Conservation (phyloP, 2,329 filamentous ascomycete genomes). For the Stagonosporopsis tanaceti region DNA sequence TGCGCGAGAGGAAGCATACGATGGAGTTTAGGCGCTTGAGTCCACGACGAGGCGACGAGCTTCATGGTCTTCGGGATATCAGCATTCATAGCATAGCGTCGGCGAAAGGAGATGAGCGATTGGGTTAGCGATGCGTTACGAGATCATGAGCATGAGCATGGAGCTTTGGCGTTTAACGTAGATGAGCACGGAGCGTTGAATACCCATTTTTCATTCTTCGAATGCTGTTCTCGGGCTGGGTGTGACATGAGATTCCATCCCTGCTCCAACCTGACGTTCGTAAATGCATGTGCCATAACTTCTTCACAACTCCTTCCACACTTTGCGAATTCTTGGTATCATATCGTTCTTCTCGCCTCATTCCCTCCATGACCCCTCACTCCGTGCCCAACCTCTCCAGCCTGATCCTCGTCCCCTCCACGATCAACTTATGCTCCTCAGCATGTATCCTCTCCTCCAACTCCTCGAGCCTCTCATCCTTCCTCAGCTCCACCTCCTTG, state of each 20-base stretch:
- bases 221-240: neutral
- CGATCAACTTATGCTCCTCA: constrained; percentile 79
- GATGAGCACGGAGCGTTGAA: constrained; percentile 5
- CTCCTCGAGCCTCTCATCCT: constrained; percentile 64
- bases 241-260: neutral
- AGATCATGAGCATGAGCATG: constrained; percentile 9
- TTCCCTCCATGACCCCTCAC: neutral
- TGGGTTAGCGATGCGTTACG: neutral
- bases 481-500: constrained; percentile 70
- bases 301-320: neutral
- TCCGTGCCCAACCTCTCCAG: constrained; percentile 44
- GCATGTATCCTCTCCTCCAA: constrained; percentile 77
- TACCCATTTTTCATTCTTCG: constrained; percentile 6
- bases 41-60: neutral
- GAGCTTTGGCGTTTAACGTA: constrained; percentile 10
- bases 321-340: constrained; percentile 1
- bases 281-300: too few relatives aligned
- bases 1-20: neutral
- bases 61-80: neutral
- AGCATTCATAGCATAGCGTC: constrained; percentile 23
- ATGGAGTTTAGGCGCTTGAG: neutral
- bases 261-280: neutral
- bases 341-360: neutral
- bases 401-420: constrained; percentile 70
- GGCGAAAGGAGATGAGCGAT: constrained; percentile 12